phyloP scores from a whole-genome alignment of 192 early-diverging fungal genomes.

The Coemansia sp. region DNA sequence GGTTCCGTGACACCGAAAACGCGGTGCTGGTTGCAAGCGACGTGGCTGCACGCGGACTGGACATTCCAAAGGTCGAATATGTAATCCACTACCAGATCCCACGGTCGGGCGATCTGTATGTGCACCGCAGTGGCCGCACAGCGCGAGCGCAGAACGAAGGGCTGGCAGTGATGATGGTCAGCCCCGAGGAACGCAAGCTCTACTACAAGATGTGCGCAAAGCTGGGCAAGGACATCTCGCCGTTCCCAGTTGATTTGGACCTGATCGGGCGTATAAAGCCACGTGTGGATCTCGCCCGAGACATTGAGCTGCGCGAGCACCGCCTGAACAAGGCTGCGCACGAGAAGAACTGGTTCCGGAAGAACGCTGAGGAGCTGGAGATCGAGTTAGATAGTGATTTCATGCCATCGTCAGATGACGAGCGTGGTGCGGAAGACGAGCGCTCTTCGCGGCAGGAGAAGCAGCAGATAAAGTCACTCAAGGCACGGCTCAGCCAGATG shows the following conservation, averaged over 20 bases:
- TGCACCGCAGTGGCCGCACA: conserved; percentile 93
- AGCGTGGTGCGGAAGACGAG: conserved; percentile 15
- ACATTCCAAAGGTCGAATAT: conserved; percentile 88
- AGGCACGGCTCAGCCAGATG: conserved; percentile 20
- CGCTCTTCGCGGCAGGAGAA: conserved; percentile 20
- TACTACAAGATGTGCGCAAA: conserved; percentile 83
- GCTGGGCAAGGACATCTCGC: conserved; percentile 70
- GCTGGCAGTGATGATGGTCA: conserved; percentile 75
- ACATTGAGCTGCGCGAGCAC: conserved; percentile 83
- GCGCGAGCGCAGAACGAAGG: conserved; percentile 85
- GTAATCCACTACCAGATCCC: conserved; percentile 97
- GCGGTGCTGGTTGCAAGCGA: conserved; percentile 92
- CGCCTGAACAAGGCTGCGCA: conserved; percentile 62
- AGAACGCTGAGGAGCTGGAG: conserved; percentile 76
- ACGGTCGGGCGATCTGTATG: conserved; percentile 89
- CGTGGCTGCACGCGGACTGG: conserved; percentile 94
- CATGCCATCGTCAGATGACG: conserved; percentile 44
- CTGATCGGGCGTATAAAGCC: conserved; percentile 69
- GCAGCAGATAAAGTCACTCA: conserved; percentile 28
- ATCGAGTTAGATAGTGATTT: conserved; percentile 77
- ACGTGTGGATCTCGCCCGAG: conserved; percentile 74
- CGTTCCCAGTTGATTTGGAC: conserved; percentile 81
- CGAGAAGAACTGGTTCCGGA: conserved; percentile 75
- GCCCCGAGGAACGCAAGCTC: conserved; percentile 77
- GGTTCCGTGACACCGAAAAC: conserved; percentile 70